These are phyloP conservation scores for Omphalotus olearius DNA, from an alignment of 1,284 basidiomycete species.

Conservation along the genomic window DNA sequence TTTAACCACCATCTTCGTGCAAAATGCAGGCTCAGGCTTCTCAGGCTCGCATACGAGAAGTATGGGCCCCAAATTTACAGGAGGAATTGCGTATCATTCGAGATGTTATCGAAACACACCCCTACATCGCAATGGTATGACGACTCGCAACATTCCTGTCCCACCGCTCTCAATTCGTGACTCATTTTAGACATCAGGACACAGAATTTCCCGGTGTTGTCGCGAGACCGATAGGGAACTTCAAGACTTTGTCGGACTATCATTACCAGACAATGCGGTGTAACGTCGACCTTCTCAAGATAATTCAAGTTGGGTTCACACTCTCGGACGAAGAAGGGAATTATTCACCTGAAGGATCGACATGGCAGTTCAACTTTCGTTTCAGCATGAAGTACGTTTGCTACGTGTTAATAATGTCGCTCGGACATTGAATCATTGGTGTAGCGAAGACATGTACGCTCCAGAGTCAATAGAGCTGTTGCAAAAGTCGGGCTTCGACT, in stretches of 20 bases:
- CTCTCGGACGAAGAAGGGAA: conserved; percentile 93
- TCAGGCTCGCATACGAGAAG: conserved; percentile 79
- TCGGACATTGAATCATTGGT: neutral
- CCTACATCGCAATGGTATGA: conserved; percentile 92
- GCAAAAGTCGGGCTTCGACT: conserved; percentile 94
- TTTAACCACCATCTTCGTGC: neutral
- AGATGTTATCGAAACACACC: conserved; percentile 84
- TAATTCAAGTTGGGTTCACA: conserved; percentile 96
- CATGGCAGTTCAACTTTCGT: conserved; percentile 99
- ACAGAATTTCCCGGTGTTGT: conserved; percentile 99
- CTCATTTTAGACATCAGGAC: conserved; percentile 52
- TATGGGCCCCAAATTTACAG: conserved; percentile 94
- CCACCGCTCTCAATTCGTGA: conserved; percentile 15
- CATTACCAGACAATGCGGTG: conserved; percentile 99
- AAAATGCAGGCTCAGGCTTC: conserved; percentile 9
- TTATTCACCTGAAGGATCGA: conserved; percentile 83
- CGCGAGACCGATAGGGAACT: conserved; percentile 92
- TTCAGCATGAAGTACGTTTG: conserved; percentile 82
- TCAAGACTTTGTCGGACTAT: conserved; percentile 96
- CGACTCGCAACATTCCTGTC: conserved; percentile 16
- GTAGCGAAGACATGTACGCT: conserved; percentile 95
- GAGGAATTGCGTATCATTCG: conserved; percentile 88
- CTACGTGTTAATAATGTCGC: neutral
- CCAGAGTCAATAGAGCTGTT: conserved; percentile 95
- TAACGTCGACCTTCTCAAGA: conserved; percentile 97